Evolutionary conservation across 805 yeast genomes (phyloP), one percentile per base, ranked within the genome.

Genomic region (Kazachstania kunashirensis): DNA sequence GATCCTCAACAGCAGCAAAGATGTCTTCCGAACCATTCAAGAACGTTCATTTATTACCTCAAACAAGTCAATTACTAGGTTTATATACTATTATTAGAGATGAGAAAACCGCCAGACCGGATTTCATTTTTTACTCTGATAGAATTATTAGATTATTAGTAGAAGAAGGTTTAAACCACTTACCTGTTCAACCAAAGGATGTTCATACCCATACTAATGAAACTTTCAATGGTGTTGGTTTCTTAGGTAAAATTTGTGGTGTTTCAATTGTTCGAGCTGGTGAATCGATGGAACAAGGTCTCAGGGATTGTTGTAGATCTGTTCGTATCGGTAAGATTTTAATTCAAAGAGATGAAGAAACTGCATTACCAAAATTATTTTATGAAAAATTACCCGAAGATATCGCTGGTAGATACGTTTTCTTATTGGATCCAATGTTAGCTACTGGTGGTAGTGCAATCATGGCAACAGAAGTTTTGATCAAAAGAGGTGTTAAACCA

Each of bases 361-460:
- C 97, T 18, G 95, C 96, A 2, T 61, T 72, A 49, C 96, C 98
- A 29, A 84, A 85, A 58, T 66, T 92, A 38, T 92, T 81, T 63
- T 92, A 88, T 60, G 96, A 84, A 50, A 92, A 92, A 59, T 71
- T 92, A 45, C 99, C 99, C 14, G 84, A 78, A 45, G 98, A 92
- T 53, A 89, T 92, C 47, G 65, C 79, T 30, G 82, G 82, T 13
- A 71, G 98, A 48, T 92, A 78, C 51, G 96, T 92, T 19, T 83
- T 92, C 56, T 65, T 92, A 50, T 68, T 92, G 47, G 99, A 92
- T 55, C 98, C 99, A 39, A 83, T 92, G 94, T 73, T 92, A 56
- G 99, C 99, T 24, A 92, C 99, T 14, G 98, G 98, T 48, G 98
- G 98, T 34, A 83, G 95, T 43, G 98, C 97, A 14, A 75, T 85